A percentile compares a stretch with the other conserved stretches of the same genome.
phyloP scores from a whole-genome alignment of 2,329 filamentous ascomycete species.

The Ophiostoma triangulosporum region DNA sequence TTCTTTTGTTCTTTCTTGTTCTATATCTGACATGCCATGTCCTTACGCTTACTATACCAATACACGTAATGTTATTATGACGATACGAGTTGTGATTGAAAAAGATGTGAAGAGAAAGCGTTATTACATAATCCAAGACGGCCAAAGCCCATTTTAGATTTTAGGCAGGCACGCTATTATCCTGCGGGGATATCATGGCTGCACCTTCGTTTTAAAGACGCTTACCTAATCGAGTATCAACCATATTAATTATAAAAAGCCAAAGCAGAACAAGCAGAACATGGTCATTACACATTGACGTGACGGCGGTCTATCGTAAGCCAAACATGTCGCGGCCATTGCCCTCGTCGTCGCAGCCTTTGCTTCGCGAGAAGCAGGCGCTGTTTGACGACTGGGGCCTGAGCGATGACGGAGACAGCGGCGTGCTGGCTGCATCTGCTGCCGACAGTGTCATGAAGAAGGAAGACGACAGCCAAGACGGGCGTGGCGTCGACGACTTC shows the following conservation, averaged over 20 bases:
- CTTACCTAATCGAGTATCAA: no score
- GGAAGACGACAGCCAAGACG: neutral
- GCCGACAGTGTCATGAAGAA: neutral
- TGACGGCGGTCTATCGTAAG: neutral
- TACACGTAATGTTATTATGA: neutral
- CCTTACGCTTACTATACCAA: neutral
- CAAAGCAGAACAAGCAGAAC: no score
- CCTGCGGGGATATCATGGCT: no score
- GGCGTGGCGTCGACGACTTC: neutral
- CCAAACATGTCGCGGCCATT: neutral
- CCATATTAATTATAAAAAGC: no score
- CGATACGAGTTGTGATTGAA: neutral
- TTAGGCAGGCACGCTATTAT: no score
- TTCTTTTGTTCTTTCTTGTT: neutral
- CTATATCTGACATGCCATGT: neutral
- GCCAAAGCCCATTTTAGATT: no score
- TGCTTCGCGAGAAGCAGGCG: constrained; percentile 6
- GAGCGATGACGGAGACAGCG: neutral
- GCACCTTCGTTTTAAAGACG: no score
- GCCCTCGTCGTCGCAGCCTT: neutral
- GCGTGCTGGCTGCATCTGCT: no score
- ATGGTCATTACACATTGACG: neutral
- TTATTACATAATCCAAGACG: no score
- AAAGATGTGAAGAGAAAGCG: no score
- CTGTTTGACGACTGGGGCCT: constrained; percentile 7